Evolutionary conservation across 177 flowering plant species (phyloP).

Genomic region (Vitis hybrid): DNA sequence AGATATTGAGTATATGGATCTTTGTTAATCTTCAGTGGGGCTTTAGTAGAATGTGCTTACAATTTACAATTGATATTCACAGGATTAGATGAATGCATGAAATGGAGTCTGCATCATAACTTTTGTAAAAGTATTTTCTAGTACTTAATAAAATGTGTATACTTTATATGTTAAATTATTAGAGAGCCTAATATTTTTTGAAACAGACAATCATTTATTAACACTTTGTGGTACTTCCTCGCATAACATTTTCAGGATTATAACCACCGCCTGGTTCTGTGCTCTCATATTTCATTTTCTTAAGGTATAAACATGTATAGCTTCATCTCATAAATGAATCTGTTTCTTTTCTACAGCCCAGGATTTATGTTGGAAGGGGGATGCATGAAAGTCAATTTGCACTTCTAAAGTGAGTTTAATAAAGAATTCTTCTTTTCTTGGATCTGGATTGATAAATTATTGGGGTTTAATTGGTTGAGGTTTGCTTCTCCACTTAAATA

Average conservation of each 20-base stretch:
- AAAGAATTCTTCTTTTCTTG: not conserved
- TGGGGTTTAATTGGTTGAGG: not conserved
- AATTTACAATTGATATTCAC: no score
- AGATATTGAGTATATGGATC: no score
- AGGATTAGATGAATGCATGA: no score
- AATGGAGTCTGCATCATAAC: no score
- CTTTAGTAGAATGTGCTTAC: no score
- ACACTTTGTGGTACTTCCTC: no score
- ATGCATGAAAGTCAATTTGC: constrained; percentile 98
- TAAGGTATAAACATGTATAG: not conserved
- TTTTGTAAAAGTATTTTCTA: no score
- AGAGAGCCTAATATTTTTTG: no score
- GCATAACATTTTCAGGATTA: not conserved
- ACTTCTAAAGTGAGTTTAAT: constrained; percentile 77
- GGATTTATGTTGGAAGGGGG: constrained; percentile 94
- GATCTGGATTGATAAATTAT: not conserved
- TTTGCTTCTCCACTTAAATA: not conserved
- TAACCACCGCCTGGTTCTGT: not conserved
- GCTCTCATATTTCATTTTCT: not conserved
- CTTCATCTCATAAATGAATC: constrained; percentile 1
- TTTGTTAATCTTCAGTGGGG: no score
- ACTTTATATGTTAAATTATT: no score
- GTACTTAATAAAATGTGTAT: no score
- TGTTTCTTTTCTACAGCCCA: constrained; percentile 63
- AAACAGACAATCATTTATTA: no score